Percentiles rank a stretch among this genome's conserved stretches.
Conservation (phyloP, 2,329 filamentous ascomycete genomes). For the Pseudogymnoascus sp. region DNA sequence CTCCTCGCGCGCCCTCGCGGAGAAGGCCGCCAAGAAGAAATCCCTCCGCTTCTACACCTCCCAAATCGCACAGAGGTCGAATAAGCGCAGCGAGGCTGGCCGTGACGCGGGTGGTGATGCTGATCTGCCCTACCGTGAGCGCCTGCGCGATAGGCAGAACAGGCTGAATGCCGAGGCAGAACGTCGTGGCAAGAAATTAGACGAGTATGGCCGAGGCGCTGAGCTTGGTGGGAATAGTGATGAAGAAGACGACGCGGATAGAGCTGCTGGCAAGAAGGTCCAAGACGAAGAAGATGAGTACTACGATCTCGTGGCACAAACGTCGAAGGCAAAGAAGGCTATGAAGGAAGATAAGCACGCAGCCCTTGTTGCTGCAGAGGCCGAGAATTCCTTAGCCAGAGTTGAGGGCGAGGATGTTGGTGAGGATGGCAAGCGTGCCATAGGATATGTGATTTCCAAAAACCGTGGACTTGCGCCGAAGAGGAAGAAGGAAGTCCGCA, state of each 20-base stretch:
- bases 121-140: slow-evolving; percentile 82
- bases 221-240: slow-evolving; percentile 54
- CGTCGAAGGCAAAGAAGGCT: slow-evolving; percentile 59
- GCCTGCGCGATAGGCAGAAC: slow-evolving; percentile 74
- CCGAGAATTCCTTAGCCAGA: slow-evolving; percentile 52
- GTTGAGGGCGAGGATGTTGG: slow-evolving; percentile 62
- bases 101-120: slow-evolving; percentile 69
- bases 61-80: slow-evolving; percentile 90
- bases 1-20: slow-evolving; percentile 67
- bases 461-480: slow-evolving; percentile 91
- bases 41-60: slow-evolving; percentile 95
- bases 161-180: slow-evolving; percentile 85
- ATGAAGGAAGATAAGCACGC: slow-evolving; percentile 56
- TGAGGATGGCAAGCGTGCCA: slow-evolving; percentile 80
- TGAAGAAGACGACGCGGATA: slow-evolving; percentile 32
- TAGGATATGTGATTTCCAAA: slow-evolving; percentile 90
- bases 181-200: slow-evolving; percentile 61
- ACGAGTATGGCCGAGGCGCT: slow-evolving; percentile 55
- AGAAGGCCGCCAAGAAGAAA: slow-evolving; percentile 86
- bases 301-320: slow-evolving; percentile 77
- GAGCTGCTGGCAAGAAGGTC: slow-evolving; percentile 34
- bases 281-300: slow-evolving; percentile 60
- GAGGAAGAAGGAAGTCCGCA: slow-evolving; percentile 87
- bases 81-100: slow-evolving; percentile 67
- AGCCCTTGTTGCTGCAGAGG: slow-evolving; percentile 49